Base-by-base conservation (phyloP, 2,329 filamentous ascomycete species). In the Arachnopeziza araneosa region DNA sequence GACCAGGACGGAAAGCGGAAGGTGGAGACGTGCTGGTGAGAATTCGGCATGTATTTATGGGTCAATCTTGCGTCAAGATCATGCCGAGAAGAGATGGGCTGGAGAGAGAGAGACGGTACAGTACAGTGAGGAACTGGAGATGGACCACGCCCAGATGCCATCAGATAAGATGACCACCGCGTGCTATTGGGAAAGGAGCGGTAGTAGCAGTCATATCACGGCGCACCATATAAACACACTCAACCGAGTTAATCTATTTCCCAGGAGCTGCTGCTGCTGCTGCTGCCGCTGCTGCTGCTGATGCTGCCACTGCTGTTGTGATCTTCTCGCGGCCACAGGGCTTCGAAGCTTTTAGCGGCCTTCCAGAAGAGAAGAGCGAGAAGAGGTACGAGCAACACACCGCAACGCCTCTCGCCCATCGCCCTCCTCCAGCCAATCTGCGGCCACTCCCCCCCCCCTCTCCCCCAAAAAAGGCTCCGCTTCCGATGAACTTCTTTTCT, bases 281-380 rank as follows among this genome's bases (percentile, higher is more conserved):
- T 32, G 30, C 14, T 32, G 30, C 14, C 14, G 30, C 30, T 32
- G 30, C 30, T 32, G 14, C 30, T 32, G 30, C 30, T 32, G 30
- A 14, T 32, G 30, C 14, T 32, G 30, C 14, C 14, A 14, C 14
- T 32, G 30, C 14, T 32, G 30, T 32, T 32, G 30, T 32, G 30
- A 7, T n/a, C n/a, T n/a, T n/a, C n/a, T n/a, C n/a, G 26, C 26
- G 26, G 4, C 26, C 26, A 19, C 36, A 44, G 36, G 36, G 12
- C 36, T 36, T 60, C 56, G 59, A 63, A 61, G 61, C 56, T 56
- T 55, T 55, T 59, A 61, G 59, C 56, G 54, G 54, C 4, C 56
- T 63, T 63, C 62, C 24, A 55, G 62, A 63, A 63, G 58, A 44
- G 36, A 5, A 44, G 36, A 30, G 26, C 61, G 58, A 44, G 36